Base-by-base conservation (phyloP, 2,329 filamentous ascomycete species). In the Colletotrichum zoysiae region DNA sequence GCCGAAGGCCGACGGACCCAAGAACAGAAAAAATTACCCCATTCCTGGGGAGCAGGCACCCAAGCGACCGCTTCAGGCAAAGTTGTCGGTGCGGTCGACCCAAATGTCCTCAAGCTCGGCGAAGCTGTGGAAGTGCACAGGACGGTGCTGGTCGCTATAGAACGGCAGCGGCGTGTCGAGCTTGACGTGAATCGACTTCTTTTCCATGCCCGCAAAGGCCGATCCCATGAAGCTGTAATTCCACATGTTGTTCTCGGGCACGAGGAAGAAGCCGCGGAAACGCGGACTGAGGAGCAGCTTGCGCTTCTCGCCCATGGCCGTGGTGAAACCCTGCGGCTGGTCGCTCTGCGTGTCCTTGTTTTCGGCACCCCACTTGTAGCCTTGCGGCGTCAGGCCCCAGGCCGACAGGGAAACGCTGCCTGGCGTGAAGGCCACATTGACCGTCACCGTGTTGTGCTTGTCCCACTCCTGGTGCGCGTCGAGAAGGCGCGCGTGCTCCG, bases 191-290 rank as follows among this genome's bases (percentile, higher is more conserved):
- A 98, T 89, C 4, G 91, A 88, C 84, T 94, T 94, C 90, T 98
- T 98, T 84, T 97, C 95, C 74, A 97, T 88, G 51, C 91, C 91
- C 18, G 92, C 91, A 79, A 98, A 99, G 0, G 91, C 91, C 75
- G 91, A 94, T 67, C 96, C 96, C 91, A 98, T 94, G 87, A 99
- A 99, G 81, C 93, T 96, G 85, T 98, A 99, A 83, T 99, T 99
- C 96, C 96, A 99, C 73, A 92, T 88, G 74, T 91, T 91, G 66
- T 92, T 92, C 78, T 98, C 95, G 0, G 96, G 96, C 30, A 98
- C 95, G 67, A 99, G 85, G 90, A 99, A 99, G 86, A 95, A 98
- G 38, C 96, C 97, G 76, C 93, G 90, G 81, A 98, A 97, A 81
- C 95, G 93, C 77, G 98, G 95, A 75, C 93, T 97, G 65, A 99